Base-by-base conservation (phyloP, 2,329 filamentous ascomycete species). In the Xylariaceae sp. region DNA sequence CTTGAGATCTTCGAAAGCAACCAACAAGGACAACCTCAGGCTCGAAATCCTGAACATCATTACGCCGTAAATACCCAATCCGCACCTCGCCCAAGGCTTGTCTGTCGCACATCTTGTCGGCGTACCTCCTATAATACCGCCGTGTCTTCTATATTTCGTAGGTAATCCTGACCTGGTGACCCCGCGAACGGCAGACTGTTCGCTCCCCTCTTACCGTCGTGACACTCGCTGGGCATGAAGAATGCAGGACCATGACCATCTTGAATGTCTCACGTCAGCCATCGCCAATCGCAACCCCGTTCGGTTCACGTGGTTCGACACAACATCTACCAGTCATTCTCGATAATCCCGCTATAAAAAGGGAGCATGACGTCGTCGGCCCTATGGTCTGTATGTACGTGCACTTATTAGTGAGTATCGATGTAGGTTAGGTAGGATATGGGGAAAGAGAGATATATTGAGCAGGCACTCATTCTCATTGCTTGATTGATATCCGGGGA, bases 251-350 rank as follows among this genome's bases (percentile, higher is more conserved):
- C 39, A 39, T 50, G 51, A 50, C 42, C 53, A 18, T 47, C 53
- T 5, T 30, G 23, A 54, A 42, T 47, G 55, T 63, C 58, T 63
- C 61, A 61, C 58, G 58, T 56, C 45, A 56, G 53, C 55, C 23
- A 51, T 15, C 34, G 53, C 56, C 53, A 56, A 56, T 56, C 56
- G 55, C 11, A 8, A 47, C 34, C 17, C 30, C 30, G 11, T 23
- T 23, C 11, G 13, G 23, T 53, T 58, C 55, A 53, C 51, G 53
- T 61, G 58, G 55, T 50, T n/a, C 58, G 50, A 57, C 52, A 55
- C 51, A 42, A 49, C 23, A 30, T 30, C 10, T 45, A 45, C 42
- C 2, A 2, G 42, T 45, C 53, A 56, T 52, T 30, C 23, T 52
- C 42, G 37, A 47, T 18, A 23, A 30, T 30, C 4, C 23, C 23